These are phyloP conservation scores for Malbranchea cinnamomea DNA, from an alignment of 2,329 filamentous ascomycete genomes.

Conservation along the genomic window DNA sequence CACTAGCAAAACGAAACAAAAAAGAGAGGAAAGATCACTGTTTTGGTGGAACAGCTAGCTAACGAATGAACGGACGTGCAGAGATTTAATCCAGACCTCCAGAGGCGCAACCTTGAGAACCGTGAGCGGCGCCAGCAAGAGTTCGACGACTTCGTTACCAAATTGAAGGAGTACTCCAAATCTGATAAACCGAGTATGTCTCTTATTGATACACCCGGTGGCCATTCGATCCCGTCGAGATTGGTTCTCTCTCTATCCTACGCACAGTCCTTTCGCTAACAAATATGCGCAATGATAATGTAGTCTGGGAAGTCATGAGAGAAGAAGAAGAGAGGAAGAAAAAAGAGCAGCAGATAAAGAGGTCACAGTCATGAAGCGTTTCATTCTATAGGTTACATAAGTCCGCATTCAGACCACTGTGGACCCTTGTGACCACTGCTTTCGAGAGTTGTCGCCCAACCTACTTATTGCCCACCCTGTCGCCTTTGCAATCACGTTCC, in stretches of 20 bases:
- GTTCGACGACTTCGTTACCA: slow-evolving; percentile 73
- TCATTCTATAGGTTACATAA: no score
- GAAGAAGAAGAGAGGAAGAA: slow-evolving; percentile 22
- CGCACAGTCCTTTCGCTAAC: background rate
- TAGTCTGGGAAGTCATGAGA: slow-evolving; percentile 22
- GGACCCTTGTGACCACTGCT: no score
- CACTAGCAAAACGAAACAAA: background rate
- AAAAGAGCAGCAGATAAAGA: background rate
- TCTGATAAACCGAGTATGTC: slow-evolving; percentile 72
- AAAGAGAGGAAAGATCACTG: slow-evolving; percentile 6
- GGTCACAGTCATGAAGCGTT: background rate
- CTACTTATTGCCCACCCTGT: no score
- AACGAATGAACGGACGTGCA: slow-evolving; percentile 18
- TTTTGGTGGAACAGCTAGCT: slow-evolving; percentile 1
- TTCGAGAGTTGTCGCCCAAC: no score
- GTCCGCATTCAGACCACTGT: no score
- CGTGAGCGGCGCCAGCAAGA: slow-evolving; percentile 64
- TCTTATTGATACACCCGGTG: background rate
- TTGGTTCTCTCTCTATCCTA: background rate
- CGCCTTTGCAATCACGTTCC: no score
- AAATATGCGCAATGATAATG: slow-evolving; percentile 1
- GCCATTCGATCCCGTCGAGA: background rate
- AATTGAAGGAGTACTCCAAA: slow-evolving; percentile 78
- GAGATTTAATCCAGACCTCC: slow-evolving; percentile 88
- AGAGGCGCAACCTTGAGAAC: slow-evolving; percentile 69